Evolutionary conservation across 163 green algal genomes (phyloP), one percentile per base, ranked within the genome.

Genomic region (Volvox carteri): DNA sequence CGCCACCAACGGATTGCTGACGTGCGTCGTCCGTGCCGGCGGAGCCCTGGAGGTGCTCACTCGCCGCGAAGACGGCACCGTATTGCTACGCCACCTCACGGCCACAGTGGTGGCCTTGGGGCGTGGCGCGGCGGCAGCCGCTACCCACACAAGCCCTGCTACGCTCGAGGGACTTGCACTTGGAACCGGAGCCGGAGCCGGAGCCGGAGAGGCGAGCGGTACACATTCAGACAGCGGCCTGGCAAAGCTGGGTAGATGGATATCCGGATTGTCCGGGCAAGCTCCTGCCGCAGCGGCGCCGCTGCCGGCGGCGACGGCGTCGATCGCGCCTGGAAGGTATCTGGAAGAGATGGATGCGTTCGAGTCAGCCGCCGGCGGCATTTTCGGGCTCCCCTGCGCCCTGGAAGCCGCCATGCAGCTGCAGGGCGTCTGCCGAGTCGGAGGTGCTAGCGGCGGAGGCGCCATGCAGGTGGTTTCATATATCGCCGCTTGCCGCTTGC

Each of bases 351-450:
- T 41, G 14, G 81, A 39, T 46, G 46, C 21, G 41, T 44, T 30
- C n/a, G 78, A 86, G 39, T 19, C 41, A 0, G 41, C 33, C n/a
- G 81, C 44, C 19, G 83, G 68, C 14, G 83, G 83, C 50, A 1
- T 88, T 11, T 74, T 81, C 28, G 83, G 83, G 12, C 28, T 44
- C 28, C 83, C 83, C 8, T 46, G 50, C 39, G 35, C 65, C 0
- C 83, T 88, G 35, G 83, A 88, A 50, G 68, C 68, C 19, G 37
- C 68, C 1, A 67, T 88, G 67, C 83, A 88, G 83, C 83, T 88
- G 19, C 83, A 81, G 35, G 83, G 48, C 9, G 65, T 79, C 39
- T 33, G 54, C 41, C 19, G 50, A 4, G 8, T 6, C 18, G 44
- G 19, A 2, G 1, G 23, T 50, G 48, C 6, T 14, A 25, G 41